A percentile compares a stretch with the other conserved stretches of the same genome.
These are phyloP conservation scores for Sporisorium sorghi DNA, from an alignment of 1,284 basidiomycete species.

Conservation along the genomic window DNA sequence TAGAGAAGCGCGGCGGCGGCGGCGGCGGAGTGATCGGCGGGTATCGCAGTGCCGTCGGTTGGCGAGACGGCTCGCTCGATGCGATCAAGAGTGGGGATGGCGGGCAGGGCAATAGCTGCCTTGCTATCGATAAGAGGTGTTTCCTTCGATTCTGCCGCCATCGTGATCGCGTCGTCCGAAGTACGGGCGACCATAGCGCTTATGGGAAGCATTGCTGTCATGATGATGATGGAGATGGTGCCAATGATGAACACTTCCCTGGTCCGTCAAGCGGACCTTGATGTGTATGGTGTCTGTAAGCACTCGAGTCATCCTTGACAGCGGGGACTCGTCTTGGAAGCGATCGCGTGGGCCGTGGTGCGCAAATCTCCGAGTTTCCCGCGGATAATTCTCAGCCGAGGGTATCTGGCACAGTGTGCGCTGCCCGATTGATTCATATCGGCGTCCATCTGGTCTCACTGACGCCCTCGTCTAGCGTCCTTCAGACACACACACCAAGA, in stretches of 20 bases:
- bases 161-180: slow-evolving; percentile 16
- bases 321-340: not conserved
- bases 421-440: slow-evolving; percentile 1
- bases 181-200: not conserved
- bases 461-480: not conserved
- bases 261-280: not conserved
- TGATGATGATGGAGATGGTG: not conserved
- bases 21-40: not conserved
- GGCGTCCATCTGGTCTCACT: not conserved
- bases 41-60: not conserved
- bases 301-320: slow-evolving; percentile 2
- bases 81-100: slow-evolving; percentile 1
- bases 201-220: not conserved
- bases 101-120: not conserved
- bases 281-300: not conserved
- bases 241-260: not conserved
- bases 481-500: not conserved
- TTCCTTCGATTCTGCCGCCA: not conserved
- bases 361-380: not conserved
- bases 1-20: not conserved
- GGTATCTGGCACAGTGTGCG: too few species aligned
- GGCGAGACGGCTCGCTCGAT: slow-evolving; percentile 12
- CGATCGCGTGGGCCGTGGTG: too few species aligned
- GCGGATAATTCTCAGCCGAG: not conserved
- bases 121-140: slow-evolving; percentile 8